Evolutionary conservation across 305 asterid species (phyloP).

Genomic region (Fraxinus floribunda): DNA sequence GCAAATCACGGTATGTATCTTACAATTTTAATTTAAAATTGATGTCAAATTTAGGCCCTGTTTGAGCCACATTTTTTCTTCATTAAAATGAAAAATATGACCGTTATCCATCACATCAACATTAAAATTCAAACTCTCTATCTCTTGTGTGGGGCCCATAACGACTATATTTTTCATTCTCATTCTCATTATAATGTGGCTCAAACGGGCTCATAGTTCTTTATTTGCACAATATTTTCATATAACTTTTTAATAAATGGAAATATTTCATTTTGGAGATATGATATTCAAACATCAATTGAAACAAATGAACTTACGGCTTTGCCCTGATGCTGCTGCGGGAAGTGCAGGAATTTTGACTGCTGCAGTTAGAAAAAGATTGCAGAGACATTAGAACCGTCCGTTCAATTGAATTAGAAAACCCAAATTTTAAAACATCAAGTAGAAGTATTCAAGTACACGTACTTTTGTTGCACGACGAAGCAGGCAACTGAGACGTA

Average conservation of each 20-base stretch:
- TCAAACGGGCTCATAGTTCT: too few species aligned
- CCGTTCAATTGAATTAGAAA: background rate
- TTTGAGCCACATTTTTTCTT: too few species aligned
- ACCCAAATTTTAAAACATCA: background rate
- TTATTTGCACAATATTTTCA: background rate
- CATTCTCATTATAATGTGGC: too few species aligned
- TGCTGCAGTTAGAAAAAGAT: conserved; percentile 49
- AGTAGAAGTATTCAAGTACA: background rate
- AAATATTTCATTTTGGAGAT: background rate
- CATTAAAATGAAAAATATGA: too few species aligned
- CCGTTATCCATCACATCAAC: too few species aligned
- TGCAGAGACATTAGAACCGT: background rate
- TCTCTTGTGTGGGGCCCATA: too few species aligned
- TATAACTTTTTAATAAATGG: background rate
- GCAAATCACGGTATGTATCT: too few species aligned
- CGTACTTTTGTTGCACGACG: conserved; percentile 91
- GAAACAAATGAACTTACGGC: conserved; percentile 46
- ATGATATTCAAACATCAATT: background rate
- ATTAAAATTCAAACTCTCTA: too few species aligned
- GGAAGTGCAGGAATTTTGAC: conserved; percentile 96
- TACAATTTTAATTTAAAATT: too few species aligned
- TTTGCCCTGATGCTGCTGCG: conserved; percentile 94
- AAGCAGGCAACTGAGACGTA: conserved; percentile 56
- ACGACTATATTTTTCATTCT: too few species aligned
- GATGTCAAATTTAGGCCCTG: too few species aligned